Base-by-base conservation (phyloP, 148 eudicot genomes). In the Camellia granthamiana region DNA sequence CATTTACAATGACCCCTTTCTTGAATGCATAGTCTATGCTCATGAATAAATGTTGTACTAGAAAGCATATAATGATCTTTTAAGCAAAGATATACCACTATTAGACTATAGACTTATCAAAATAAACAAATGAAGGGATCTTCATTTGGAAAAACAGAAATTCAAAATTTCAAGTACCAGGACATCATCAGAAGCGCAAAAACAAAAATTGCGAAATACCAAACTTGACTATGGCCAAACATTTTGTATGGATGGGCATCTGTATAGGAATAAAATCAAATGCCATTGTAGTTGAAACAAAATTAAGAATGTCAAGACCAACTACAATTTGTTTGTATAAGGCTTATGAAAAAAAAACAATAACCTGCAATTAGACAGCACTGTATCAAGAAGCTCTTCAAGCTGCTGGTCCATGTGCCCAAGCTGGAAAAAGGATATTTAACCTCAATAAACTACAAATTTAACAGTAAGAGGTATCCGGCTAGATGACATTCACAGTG, bases 351-450 rank as follows among this genome's bases (percentile, higher is more conserved):
- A 64, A 23, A 42, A 77, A 76, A 44, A 80, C n/a, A 52, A 76
- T 74, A 72, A 91, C 98, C 98, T 95, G 90, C 91, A 88, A 78
- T 75, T 87, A 52, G 93, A 85, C 66, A 80, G 84, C 55, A 88
- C 77, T 47, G 74, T 70, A 75, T 88, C 86, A 73, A 95, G 84
- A 79, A 95, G 83, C 63, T 85, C 91, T 83, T 93, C 98, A 82
- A 95, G 93, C 82, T 89, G 88, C 80, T 80, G 77, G 81, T 95
- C 92, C 98, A 91, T 91, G 85, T 90, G 84, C 80, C 79, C 63
- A 68, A 95, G 80, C 98, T 95, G 91, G 66, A 74, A 78, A 78
- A 81, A 42, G 75, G 61, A 61, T 11, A 69, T 54, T 49, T 52
- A 41, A 41, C 23, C 46, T 12, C 80, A 77, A 43, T 38, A 5